Percentiles rank a stretch among this genome's conserved stretches.
These are phyloP conservation scores for Punica granatum DNA, from an alignment of 345 rosid genomes.

Conservation along the genomic window DNA sequence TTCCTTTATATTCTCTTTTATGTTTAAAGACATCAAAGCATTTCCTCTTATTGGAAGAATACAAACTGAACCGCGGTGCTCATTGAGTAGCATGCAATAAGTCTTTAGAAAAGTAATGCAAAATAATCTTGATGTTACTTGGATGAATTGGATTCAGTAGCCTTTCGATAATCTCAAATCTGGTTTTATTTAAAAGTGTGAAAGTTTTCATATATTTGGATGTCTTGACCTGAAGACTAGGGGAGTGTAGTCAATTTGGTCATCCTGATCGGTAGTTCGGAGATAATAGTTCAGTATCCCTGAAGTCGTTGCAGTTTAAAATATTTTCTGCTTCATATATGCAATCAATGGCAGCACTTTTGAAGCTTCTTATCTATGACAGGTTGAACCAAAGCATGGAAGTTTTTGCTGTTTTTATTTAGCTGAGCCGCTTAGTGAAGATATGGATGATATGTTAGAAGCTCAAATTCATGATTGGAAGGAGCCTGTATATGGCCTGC, in stretches of 20 bases:
- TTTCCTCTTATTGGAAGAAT: not conserved
- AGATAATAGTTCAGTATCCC: too few species aligned
- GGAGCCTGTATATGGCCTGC: conserved; percentile 28
- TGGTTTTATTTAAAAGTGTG: not conserved
- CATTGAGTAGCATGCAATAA: not conserved
- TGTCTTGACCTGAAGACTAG: too few species aligned
- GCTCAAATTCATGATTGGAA: conserved; percentile 23
- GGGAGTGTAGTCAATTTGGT: too few species aligned
- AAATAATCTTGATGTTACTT: conserved; percentile 12
- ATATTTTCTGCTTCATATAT: not conserved
- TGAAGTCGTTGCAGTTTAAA: not conserved
- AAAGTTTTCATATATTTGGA: conserved; percentile 10
- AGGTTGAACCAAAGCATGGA: conserved; percentile 68
- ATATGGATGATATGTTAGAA: conserved; percentile 24
- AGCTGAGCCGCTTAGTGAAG: conserved; percentile 44
- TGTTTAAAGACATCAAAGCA: not conserved
- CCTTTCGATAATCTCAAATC: not conserved
- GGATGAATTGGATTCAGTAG: not conserved
- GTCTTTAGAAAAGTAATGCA: not conserved
- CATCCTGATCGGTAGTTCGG: not conserved
- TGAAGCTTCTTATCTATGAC: conserved; percentile 15
- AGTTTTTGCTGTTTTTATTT: conserved; percentile 64
- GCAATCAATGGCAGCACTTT: not conserved
- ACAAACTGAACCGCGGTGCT: not conserved
- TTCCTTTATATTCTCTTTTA: too few species aligned